phyloP scores from a whole-genome alignment of 164 flowering plant species.

The Kalanchoe fedtschenkoi region DNA sequence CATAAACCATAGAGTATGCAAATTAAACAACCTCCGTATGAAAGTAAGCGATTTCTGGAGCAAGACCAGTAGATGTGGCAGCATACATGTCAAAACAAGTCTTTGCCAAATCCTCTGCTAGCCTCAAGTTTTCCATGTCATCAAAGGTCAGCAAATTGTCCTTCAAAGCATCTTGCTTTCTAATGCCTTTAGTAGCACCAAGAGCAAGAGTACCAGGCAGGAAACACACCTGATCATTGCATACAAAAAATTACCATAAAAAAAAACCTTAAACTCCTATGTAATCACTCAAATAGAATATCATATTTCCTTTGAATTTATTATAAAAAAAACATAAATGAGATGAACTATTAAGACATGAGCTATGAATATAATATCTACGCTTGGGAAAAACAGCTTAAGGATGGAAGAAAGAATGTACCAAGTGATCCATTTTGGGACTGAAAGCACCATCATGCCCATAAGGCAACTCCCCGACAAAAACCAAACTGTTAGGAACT shows the following conservation, averaged over 20 bases:
- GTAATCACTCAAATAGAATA: not conserved
- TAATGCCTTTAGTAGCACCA: conserved; percentile 90
- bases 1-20: not conserved
- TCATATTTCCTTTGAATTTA: not conserved
- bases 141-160: conserved; percentile 59
- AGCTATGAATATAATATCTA: not conserved
- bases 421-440: conserved; percentile 99
- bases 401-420: conserved; percentile 19
- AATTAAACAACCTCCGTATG: conserved; percentile 47
- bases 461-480: conserved; percentile 89
- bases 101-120: conserved; percentile 86
- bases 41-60: conserved; percentile 95
- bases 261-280: not conserved
- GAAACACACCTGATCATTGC: conserved; percentile 70
- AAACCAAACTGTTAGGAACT: conserved; percentile 74
- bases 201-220: conserved; percentile 96
- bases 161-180: conserved; percentile 68
- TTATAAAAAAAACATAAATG: not conserved
- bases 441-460: conserved; percentile 64
- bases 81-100: conserved; percentile 90
- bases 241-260: not conserved
- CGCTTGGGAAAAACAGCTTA: no score
- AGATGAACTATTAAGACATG: not conserved
- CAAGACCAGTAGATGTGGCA: conserved; percentile 91
- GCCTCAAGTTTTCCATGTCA: conserved; percentile 81